phyloP scores from a whole-genome alignment of 352 stramenopile species.

The Globisporangium mamillatum region DNA sequence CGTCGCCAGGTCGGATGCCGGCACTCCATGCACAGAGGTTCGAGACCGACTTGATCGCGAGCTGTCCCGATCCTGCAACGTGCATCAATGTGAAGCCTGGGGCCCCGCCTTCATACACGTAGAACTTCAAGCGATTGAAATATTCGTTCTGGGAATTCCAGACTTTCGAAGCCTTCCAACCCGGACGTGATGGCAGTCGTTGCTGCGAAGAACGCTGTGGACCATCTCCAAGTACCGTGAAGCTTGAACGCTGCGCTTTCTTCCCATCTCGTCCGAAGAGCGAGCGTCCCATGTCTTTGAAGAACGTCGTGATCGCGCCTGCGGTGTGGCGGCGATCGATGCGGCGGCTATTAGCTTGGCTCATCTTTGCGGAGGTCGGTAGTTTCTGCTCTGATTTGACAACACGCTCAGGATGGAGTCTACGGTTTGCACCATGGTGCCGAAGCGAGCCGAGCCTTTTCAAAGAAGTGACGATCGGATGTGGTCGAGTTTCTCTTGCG shows the following conservation, averaged over 20 bases:
- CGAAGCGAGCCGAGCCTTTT: neutral
- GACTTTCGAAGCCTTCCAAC: neutral
- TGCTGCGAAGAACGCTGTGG: neutral
- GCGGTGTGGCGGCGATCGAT: neutral
- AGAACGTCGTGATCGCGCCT: constrained; percentile 10
- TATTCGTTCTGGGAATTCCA: constrained; percentile 32
- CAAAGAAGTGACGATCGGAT: neutral
- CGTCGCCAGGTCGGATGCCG: constrained; percentile 49
- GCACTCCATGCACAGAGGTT: constrained; percentile 37
- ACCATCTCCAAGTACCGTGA: neutral
- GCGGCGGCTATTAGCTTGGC: neutral
- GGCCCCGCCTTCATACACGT: constrained; percentile 33
- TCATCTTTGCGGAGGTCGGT: neutral
- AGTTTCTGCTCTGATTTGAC: neutral
- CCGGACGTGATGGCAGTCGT: neutral
- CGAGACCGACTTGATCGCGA: constrained; percentile 31
- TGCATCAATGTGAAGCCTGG: constrained; percentile 28
- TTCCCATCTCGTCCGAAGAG: constrained; percentile 10
- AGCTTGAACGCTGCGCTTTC: neutral
- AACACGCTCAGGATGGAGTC: neutral
- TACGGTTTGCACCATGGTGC: neutral
- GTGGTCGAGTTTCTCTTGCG: constrained; percentile 4
- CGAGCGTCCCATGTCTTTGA: constrained; percentile 17
- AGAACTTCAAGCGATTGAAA: constrained; percentile 48
- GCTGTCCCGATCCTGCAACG: constrained; percentile 15